Conservation (phyloP, 352 stramenopile species). For the Globisporangium alternatum region DNA sequence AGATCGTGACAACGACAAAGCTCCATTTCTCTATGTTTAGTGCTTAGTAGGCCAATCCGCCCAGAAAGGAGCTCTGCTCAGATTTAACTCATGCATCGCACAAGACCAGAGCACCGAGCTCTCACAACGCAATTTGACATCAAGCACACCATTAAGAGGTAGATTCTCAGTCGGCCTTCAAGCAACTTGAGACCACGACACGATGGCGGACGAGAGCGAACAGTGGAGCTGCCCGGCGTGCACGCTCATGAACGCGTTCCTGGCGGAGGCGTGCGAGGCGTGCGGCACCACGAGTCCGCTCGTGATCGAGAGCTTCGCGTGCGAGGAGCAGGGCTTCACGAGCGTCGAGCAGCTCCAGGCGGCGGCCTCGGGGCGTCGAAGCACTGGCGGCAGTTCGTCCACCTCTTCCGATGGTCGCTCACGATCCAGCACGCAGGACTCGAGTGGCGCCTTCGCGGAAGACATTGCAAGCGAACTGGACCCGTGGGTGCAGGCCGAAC, state of each 20-base stretch:
- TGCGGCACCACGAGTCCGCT: conserved; percentile 68
- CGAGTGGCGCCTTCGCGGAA: conserved; percentile 27
- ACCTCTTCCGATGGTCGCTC: conserved; percentile 6
- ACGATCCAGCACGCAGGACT: conserved; percentile 38
- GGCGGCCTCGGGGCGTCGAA: not conserved
- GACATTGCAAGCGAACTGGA: conserved; percentile 39
- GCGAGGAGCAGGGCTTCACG: conserved; percentile 31
- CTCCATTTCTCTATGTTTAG: not conserved
- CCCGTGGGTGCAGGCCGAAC: conserved; percentile 63
- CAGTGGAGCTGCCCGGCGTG: conserved; percentile 54
- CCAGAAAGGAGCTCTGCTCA: not conserved
- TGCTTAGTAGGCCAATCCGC: not conserved
- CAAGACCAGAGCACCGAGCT: too few relatives aligned
- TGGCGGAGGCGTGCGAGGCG: conserved; percentile 51
- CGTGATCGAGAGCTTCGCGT: conserved; percentile 54
- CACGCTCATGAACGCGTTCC: conserved; percentile 61
- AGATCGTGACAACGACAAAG: not conserved
- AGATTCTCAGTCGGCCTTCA: not conserved
- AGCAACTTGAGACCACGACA: not conserved
- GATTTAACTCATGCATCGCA: not conserved
- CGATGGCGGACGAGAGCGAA: conserved; percentile 27
- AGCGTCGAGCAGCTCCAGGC: not conserved
- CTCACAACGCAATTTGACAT: not conserved
- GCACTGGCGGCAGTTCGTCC: not conserved
- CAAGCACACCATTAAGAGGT: not conserved